Evolutionary conservation across 2,329 filamentous ascomycete genomes (phyloP), one percentile per base, ranked within the genome.

Genomic region (Mycosphaerella sp.): DNA sequence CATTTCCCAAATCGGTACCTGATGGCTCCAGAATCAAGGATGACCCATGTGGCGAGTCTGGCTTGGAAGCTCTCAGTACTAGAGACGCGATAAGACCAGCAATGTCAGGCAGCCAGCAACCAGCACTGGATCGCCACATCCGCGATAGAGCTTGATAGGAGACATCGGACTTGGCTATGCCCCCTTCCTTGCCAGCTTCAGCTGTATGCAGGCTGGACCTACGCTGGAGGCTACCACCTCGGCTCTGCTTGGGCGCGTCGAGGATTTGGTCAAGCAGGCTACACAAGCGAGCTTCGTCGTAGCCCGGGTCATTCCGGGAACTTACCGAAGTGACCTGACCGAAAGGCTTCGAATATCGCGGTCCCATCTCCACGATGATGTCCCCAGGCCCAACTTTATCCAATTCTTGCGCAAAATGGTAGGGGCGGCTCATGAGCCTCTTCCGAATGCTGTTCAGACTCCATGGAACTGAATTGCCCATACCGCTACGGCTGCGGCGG

Each of bases 251-350:
- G 5, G 61, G 57, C 6, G 67, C 66, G 49, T 71, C 67, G 4
- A 71, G 48, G 38, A 71, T 34, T 29, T 58, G 54, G 26, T 69
- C 65, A 12, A 71, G 55, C 14, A 70, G 48, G 21, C 60, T 62
- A 12, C 36, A 52, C 3, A 71, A 58, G 23, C 67, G 60, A 10
- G 64, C 62, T 32, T 67, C 66, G 26, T 68, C 66, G 59, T 59
- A 68, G 6, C 58, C 48, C 14, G 58, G 26, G 4, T 54, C 46
- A 34, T 64, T 56, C 8, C 52, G 48, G 6, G 48, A 40, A 10
- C 36, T 36, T 10, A 40, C 21, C 17, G 57, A 32, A 48, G 46
- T 32, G 17, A 57, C 48, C 11, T 45, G 34, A 40, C 40, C 48
- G 26, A 40, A n/a, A 40, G 51, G 39, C 38, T 40, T 46, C 53